Evolutionary conservation across 2,329 filamentous ascomycete genomes (phyloP), one percentile per base, ranked within the genome.

Genomic region (Claviceps pazoutovae): DNA sequence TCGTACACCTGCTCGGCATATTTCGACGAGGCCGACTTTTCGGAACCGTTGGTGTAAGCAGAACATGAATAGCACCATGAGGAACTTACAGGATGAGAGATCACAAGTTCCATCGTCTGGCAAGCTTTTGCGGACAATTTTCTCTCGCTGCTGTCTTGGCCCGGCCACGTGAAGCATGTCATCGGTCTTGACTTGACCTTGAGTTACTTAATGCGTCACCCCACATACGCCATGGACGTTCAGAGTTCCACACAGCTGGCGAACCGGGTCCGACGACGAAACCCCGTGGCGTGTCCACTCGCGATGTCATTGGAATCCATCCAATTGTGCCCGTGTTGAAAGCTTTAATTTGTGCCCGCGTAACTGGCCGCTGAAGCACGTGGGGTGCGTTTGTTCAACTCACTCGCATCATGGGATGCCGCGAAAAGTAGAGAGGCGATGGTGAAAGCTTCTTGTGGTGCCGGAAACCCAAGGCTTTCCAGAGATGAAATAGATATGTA

Each of bases 241-340:
- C 39, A 17, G 1, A 43, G 7, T 23, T 51, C 59, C 56, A 9
- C 30, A 34, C 30, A 11, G 30, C 30, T 34, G 56, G 60, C 62
- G 57, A 66, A 65, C 64, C 59, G 54, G 56, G 49, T 60, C 56
- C 57, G 60, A 54, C 57, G 48, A 49, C 56, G 57, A 57, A 53
- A 58, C 59, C 64, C 56, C 64, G 64, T 66, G 64, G 57, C 59
- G 53, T 54, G 58, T 53, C 53, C 56, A 55, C 4, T 34, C 30
- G 49, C 51, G 52, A 51, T 49, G 64, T 30, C 38, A 51, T 48
- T 52, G 54, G 14, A 30, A 7, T 17, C 39, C 26, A 11, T 16
- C 44, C 16, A 14, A 30, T 57, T 54, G 58, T 58, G 58, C 51
- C 58, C 42, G n/a, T 44, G 9, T 14, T 46, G 38, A 47, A 47